These are phyloP conservation scores for Durusdinium trenchii DNA, from an alignment of 73 alveolate genomes.

Conservation along the genomic window DNA sequence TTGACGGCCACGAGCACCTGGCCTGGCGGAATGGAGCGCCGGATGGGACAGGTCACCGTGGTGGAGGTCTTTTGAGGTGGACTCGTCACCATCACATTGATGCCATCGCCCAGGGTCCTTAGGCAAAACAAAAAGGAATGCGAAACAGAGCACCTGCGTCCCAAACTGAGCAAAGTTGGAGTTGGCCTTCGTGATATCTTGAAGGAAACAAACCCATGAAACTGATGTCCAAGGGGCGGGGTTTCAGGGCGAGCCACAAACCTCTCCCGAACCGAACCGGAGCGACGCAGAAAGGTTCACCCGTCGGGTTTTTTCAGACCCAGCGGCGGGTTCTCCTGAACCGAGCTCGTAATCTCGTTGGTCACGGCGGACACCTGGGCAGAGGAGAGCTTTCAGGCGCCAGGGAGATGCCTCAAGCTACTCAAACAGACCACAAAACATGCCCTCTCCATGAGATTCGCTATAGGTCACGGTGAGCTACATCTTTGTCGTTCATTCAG, in stretches of 20 bases:
- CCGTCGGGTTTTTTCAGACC: not conserved
- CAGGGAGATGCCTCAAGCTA: not conserved
- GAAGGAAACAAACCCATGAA: too few species aligned
- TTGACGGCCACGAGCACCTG: too few species aligned
- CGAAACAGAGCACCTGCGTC: not conserved
- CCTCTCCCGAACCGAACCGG: not conserved
- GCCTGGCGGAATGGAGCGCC: slow-evolving; percentile 90
- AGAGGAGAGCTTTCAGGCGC: not conserved
- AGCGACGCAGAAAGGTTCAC: not conserved
- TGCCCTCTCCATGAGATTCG: not conserved
- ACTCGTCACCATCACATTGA: slow-evolving; percentile 25
- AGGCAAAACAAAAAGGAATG: not conserved
- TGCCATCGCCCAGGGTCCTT: slow-evolving; percentile 66
- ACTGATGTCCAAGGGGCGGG: not conserved
- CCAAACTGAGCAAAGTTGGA: too few species aligned
- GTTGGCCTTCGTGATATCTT: too few species aligned
- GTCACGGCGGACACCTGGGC: not conserved
- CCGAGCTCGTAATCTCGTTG: slow-evolving; percentile 1
- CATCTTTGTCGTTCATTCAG: too few species aligned
- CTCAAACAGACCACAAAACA: not conserved
- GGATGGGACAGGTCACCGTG: slow-evolving; percentile 16
- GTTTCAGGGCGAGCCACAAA: not conserved
- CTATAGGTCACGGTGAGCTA: too few species aligned
- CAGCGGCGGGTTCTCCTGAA: slow-evolving; percentile 19
- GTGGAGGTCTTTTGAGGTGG: not conserved